Evolutionary conservation across 352 stramenopile genomes (phyloP), one percentile per base, ranked within the genome.

Genomic region (Phytophthora multivora): DNA sequence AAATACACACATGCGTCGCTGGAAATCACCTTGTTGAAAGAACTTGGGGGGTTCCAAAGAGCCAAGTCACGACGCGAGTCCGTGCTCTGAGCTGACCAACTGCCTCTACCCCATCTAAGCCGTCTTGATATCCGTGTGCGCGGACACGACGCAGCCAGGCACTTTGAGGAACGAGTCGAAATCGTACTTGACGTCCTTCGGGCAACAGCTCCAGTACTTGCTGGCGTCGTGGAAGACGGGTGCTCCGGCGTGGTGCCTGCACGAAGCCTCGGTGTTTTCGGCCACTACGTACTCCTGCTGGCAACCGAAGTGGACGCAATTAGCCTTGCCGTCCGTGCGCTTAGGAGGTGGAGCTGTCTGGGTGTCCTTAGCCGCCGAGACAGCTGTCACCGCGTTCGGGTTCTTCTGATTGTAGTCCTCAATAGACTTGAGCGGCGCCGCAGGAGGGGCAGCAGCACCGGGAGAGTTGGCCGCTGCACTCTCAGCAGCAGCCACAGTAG

Each of bases 141-240:
- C 78, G 21, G 83, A 86, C n/a, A 74, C 82, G 16, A 88, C 78
- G 63, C 93, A 98, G 35, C 90, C 90, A 1, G 86, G 82, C 13
- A 98, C 80, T 54, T 95, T 79, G 16, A 98, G 77, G 69, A 98
- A 98, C 50, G 91, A 92, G 28, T 98, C 91, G 73, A 98, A 98
- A 70, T 98, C 91, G 81, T 97, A 98, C 83, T 97, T 97, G 67
- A 96, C 83, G 25, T 77, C 66, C 64, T 97, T 95, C 13, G 92
- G 90, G 63, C 93, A 98, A 79, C 93, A 98, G 59, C 79, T 93
- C 93, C 93, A 98, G 73, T 86, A 97, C 73, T 98, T 98, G 66
- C 87, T 85, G 42, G 87, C 88, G 60, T 98, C 93, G 63, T 97
- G 93, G 73, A 98, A 98, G 33, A 98, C 86, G 1, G 93, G 93